Percentiles rank a stretch among this genome's conserved stretches.
Evolutionary conservation across 768 basidiomycete genomes (phyloP).

Genomic region (Daedaleopsis sinensis): DNA sequence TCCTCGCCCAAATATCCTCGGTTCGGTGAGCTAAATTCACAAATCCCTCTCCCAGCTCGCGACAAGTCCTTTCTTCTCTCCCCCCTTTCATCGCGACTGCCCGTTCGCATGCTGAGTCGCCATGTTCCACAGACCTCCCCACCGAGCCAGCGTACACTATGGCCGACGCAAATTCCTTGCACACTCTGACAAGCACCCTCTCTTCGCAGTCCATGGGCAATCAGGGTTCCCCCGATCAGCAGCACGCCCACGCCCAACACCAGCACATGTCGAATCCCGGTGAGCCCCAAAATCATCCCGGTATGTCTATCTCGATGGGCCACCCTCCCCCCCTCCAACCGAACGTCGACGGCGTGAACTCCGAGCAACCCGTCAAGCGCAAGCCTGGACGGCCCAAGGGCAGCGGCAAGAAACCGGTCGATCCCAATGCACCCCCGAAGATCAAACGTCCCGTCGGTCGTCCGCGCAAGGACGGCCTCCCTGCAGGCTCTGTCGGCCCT

Average conservation of each 20-base stretch:
- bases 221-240: slow-evolving; percentile 14
- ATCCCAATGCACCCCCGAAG: slow-evolving; percentile 47
- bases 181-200: slow-evolving; percentile 25
- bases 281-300: slow-evolving; percentile 10
- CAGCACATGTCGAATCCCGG: slow-evolving; percentile 11
- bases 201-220: slow-evolving; percentile 19
- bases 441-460: slow-evolving; percentile 79
- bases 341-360: slow-evolving; percentile 11
- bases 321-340: slow-evolving; percentile 12
- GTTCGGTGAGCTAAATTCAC: slow-evolving; percentile 22
- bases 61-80: slow-evolving; percentile 1
- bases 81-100: background rate
- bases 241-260: slow-evolving; percentile 3
- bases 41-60: slow-evolving; percentile 2
- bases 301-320: slow-evolving; percentile 13
- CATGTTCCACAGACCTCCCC: slow-evolving; percentile 3
- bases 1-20: slow-evolving; percentile 9
- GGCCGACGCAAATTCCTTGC: slow-evolving; percentile 23
- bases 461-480: slow-evolving; percentile 80
- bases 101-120: slow-evolving; percentile 1
- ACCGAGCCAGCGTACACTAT: slow-evolving; percentile 3
- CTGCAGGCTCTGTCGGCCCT: slow-evolving; percentile 67
- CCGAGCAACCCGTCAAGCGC: slow-evolving; percentile 54
- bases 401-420: slow-evolving; percentile 68
- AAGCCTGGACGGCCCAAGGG: slow-evolving; percentile 80